phyloP scores from a whole-genome alignment of 306 rosid genomes.

The barrel medic (Medicago truncatula) region DNA sequence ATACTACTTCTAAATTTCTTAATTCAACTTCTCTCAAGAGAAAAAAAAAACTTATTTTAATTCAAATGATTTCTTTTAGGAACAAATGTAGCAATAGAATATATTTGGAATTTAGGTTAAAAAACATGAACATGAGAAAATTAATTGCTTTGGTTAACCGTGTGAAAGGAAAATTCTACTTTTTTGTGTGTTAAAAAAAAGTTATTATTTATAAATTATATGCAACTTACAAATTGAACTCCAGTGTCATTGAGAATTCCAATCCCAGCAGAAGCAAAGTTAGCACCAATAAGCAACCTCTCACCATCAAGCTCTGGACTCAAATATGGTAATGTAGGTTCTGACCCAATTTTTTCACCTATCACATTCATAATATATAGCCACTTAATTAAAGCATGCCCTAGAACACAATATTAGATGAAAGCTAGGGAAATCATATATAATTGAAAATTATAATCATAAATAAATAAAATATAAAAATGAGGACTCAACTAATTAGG shows the following conservation, averaged over 20 bases:
- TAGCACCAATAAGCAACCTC: conserved; percentile 73
- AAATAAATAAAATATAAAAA: background rate
- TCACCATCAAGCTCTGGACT: conserved; percentile 68
- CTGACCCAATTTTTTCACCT: conserved; percentile 75
- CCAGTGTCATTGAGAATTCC: conserved; percentile 96
- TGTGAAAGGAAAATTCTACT: background rate
- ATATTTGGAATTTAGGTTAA: background rate
- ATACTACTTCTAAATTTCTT: too few species aligned
- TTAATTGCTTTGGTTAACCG: background rate
- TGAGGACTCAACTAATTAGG: conserved; percentile 40
- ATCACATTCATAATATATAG: background rate
- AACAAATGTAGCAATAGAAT: too few species aligned
- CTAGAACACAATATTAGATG: background rate
- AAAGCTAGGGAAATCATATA: background rate
- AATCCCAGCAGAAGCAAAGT: conserved; percentile 92
- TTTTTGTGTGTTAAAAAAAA: background rate
- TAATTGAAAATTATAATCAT: background rate
- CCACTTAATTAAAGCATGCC: background rate
- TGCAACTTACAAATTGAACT: conserved; percentile 72
- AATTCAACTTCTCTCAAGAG: background rate
- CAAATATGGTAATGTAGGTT: conserved; percentile 78
- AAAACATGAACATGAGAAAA: background rate
- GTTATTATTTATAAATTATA: background rate
- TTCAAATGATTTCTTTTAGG: background rate
- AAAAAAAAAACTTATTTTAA: background rate